Conservation (phyloP, 257 asterid genomes). For the Salvia rosmarinus region DNA sequence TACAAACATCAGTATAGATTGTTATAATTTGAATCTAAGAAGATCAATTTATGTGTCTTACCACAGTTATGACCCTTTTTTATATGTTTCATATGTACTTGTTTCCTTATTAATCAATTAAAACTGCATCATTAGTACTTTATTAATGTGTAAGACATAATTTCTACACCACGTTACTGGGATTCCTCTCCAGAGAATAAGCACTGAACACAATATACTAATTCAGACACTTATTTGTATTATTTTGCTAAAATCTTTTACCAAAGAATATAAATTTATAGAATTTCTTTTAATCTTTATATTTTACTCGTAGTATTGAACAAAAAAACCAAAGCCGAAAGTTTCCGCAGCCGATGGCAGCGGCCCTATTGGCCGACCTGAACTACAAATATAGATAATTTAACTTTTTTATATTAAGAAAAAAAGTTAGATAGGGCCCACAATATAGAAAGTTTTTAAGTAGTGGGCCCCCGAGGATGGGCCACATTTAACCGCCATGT, state of each 20-base stretch:
- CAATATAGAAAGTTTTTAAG: neutral
- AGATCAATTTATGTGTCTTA: neutral
- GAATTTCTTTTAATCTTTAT: too few species aligned
- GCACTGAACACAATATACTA: neutral
- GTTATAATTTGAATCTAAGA: neutral
- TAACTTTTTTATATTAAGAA: neutral
- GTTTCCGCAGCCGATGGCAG: conserved; percentile 20
- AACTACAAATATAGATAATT: neutral
- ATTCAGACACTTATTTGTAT: too few species aligned
- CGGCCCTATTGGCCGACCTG: conserved; percentile 26
- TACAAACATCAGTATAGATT: too few species aligned
- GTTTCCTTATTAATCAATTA: neutral
- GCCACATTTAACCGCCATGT: conserved; percentile 46
- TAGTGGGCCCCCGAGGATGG: conserved; percentile 33
- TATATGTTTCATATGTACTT: neutral
- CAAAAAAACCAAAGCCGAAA: conserved; percentile 26
- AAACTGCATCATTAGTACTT: neutral
- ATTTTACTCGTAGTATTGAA: neutral
- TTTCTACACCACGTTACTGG: conserved; percentile 2
- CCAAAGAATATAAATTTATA: too few species aligned
- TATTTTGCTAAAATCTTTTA: too few species aligned
- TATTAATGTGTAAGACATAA: neutral
- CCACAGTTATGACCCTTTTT: neutral
- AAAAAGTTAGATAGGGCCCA: too few species aligned
- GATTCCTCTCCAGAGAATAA: conserved; percentile 12